Evolutionary conservation across 192 early-diverging fungal species (phyloP), one percentile per base, ranked within the genome.

Genomic region (Backusella sp.): DNA sequence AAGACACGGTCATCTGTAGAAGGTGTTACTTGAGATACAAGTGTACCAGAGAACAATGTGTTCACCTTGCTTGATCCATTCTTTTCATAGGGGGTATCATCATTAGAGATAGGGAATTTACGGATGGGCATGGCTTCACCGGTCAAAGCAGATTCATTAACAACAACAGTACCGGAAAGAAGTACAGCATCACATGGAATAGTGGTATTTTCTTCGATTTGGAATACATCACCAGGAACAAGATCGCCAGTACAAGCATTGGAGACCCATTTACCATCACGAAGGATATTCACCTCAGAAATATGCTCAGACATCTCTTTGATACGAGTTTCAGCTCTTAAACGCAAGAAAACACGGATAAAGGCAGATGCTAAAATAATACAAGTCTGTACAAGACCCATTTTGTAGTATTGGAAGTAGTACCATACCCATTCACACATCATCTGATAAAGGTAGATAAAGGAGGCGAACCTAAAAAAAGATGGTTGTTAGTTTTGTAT

Each of bases 111-210:
- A 23, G 92, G 72, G 66, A 93, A 87, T 78, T 95, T 95, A 68
- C 91, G 87, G 49, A 95, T 88, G 0, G 94, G 94, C 74, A 91
- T 86, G 1, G 94, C 92, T 85, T 95, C 94, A 68, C 91, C 93
- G 0, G 93, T 95, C 62, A 95, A 80, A n/a, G 87, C 86, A 66
- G 86, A 87, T 73, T 95, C 94, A 79, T 95, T 91, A 26, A 91
- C 90, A 23, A 95, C 91, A 0, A 87, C 88, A 41, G 90, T 88
- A 62, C 94, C 94, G n/a, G 82, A 75, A 15, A 94, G 77, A 52
- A 95, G 79, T 4, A 91, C 89, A 23, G 85, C 87, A 72, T 95
- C 94, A 56, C 90, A 91, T 34, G 91, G 86, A 17, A 95, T 59
- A 23, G 84, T 77, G 59, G 82, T 77, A 26, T 81, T 79, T 21